phyloP scores from a whole-genome alignment of 306 rosid genomes.

The Benincasa hispida region DNA sequence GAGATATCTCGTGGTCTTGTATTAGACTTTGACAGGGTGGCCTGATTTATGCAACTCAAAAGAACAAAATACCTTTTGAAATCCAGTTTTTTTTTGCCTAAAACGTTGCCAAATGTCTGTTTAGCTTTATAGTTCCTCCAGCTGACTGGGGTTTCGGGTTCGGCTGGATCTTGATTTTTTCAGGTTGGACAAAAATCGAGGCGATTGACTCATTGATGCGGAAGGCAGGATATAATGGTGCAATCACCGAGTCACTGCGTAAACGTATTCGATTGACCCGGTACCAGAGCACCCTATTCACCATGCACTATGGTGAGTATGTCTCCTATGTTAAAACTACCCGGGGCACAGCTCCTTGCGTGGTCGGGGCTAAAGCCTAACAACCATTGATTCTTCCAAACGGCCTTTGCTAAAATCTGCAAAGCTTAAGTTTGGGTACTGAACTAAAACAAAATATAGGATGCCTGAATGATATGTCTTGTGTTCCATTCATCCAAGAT shows the following conservation, averaged over 20 bases:
- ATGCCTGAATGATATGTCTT: slow-evolving; percentile 12
- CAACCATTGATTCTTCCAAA: slow-evolving; percentile 21
- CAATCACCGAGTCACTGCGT: slow-evolving; percentile 49
- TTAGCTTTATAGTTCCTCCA: not conserved
- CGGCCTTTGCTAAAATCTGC: slow-evolving; percentile 15
- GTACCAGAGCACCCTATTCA: slow-evolving; percentile 75
- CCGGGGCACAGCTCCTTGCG: slow-evolving; percentile 50
- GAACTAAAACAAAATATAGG: slow-evolving; percentile 9
- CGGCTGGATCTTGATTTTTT: slow-evolving; percentile 8
- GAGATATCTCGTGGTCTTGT: not conserved
- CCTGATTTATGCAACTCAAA: not conserved
- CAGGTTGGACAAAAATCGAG: slow-evolving; percentile 82
- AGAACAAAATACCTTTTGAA: not conserved
- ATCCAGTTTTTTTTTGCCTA: not conserved
- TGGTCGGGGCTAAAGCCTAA: slow-evolving; percentile 45
- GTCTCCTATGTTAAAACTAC: slow-evolving; percentile 45
- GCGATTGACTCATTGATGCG: slow-evolving; percentile 88
- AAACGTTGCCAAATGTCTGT: not conserved
- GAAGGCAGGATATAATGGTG: slow-evolving; percentile 71
- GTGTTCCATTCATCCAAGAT: slow-evolving; percentile 13
- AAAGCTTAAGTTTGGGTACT: slow-evolving; percentile 21
- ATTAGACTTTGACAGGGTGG: not conserved
- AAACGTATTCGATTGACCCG: slow-evolving; percentile 55
- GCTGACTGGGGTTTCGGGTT: not conserved
- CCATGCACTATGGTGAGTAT: slow-evolving; percentile 69